A percentile compares a stretch with the other conserved stretches of the same genome.
phyloP scores from a whole-genome alignment of 352 stramenopile species.

The Globisporangium nagaii region DNA sequence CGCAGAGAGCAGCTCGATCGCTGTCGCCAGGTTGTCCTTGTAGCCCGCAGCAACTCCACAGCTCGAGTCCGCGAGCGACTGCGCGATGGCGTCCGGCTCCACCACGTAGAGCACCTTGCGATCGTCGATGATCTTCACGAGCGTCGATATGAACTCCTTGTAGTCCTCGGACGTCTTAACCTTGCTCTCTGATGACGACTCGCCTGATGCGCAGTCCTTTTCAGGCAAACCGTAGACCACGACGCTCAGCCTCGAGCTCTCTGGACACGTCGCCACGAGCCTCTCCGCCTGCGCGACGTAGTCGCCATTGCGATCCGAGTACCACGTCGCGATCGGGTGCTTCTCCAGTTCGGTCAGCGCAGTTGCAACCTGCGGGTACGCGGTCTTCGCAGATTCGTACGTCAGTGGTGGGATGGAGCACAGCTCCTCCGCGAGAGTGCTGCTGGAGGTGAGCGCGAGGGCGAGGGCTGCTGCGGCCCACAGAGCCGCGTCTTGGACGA shows the following conservation, averaged over 20 bases:
- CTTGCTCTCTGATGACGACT: conserved; percentile 28
- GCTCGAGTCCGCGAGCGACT: conserved; percentile 37
- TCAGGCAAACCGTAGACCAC: conserved; percentile 70
- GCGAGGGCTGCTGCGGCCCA: background rate
- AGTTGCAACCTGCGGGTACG: conserved; percentile 25
- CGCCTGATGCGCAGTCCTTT: conserved; percentile 62
- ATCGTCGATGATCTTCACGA: conserved; percentile 14
- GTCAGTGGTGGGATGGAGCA: background rate
- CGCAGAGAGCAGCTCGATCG: conserved; percentile 38
- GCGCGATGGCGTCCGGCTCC: conserved; percentile 40
- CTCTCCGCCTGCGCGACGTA: conserved; percentile 11
- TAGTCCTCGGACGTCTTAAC: conserved; percentile 42
- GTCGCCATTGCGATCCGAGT: conserved; percentile 37
- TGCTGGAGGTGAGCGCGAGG: background rate
- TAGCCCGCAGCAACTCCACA: conserved; percentile 41
- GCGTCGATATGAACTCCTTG: conserved; percentile 30
- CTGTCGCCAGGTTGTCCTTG: conserved; percentile 42
- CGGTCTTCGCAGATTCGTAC: conserved; percentile 20
- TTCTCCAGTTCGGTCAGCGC: conserved; percentile 33
- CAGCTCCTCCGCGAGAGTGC: background rate
- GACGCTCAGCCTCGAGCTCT: conserved; percentile 39
- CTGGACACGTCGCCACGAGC: conserved; percentile 28
- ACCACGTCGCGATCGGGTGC: conserved; percentile 46
- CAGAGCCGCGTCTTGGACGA: background rate
- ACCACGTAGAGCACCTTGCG: conserved; percentile 69